These are phyloP conservation scores for Vaccinium macrocarpon DNA, from an alignment of 148 eudicot species.

Conservation along the genomic window DNA sequence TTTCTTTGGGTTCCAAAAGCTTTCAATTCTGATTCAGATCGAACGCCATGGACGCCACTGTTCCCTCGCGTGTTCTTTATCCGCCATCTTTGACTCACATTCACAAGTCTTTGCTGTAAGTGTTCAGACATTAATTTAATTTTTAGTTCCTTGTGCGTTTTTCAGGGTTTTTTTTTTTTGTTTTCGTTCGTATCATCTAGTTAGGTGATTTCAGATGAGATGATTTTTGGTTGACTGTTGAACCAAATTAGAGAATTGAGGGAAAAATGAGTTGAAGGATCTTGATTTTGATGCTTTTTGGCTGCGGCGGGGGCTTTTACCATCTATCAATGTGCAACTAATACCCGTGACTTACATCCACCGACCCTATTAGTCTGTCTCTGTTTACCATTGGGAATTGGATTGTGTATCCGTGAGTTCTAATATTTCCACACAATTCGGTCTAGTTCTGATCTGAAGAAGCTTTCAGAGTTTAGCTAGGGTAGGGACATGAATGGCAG, in stretches of 20 bases:
- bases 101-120: neutral
- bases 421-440: neutral
- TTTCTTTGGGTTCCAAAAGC: neutral
- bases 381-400: neutral
- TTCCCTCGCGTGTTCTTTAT: slow-evolving; percentile 23
- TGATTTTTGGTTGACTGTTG: neutral
- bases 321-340: neutral
- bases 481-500: neutral
- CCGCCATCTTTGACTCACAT: slow-evolving; percentile 5
- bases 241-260: neutral
- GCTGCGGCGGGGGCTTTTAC: neutral
- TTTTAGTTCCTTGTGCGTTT: neutral
- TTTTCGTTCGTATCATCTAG: too few species aligned
- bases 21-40: slow-evolving; percentile 7
- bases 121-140: neutral
- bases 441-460: neutral
- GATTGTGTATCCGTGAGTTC: neutral
- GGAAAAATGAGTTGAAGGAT: neutral
- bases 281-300: neutral
- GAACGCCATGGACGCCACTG: slow-evolving; percentile 35
- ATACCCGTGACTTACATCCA: neutral
- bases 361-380: too few species aligned
- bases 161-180: too few species aligned
- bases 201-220: neutral
- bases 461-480: neutral